These are phyloP conservation scores for Arthromyces matolae DNA, from an alignment of 768 basidiomycete species.

Conservation along the genomic window DNA sequence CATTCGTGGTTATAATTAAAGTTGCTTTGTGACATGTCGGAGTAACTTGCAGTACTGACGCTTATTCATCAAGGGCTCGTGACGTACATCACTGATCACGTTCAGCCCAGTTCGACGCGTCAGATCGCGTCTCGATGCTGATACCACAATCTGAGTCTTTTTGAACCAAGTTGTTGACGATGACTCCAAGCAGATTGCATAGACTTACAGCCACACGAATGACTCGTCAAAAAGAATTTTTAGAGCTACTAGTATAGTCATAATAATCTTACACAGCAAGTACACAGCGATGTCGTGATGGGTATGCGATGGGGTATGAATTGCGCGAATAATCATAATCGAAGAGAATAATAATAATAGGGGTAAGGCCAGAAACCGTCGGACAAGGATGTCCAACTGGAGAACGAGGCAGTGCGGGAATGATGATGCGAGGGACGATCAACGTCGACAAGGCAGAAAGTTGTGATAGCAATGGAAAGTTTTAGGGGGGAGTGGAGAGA, in stretches of 20 bases:
- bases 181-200: no score
- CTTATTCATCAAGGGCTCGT: constrained; percentile 5
- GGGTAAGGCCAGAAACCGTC: no score
- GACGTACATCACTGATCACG: no score
- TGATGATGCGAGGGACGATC: constrained; percentile 5
- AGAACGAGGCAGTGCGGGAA: constrained; percentile 2
- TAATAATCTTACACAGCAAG: constrained; percentile 16
- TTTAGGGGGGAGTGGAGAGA: constrained; percentile 2
- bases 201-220: no score
- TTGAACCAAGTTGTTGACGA: no score
- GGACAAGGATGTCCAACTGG: no score
- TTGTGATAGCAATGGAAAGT: constrained; percentile 17
- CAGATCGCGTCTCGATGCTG: no score
- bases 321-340: constrained; percentile 6
- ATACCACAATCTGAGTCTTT: no score
- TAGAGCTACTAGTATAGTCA: background rate
- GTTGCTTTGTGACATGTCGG: background rate
- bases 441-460: constrained; percentile 12
- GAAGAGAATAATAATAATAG: constrained; percentile 18
- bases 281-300: constrained; percentile 9
- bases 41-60: background rate
- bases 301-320: constrained; percentile 15
- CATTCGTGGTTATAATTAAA: constrained; percentile 16
- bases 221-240: background rate
- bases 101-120: no score